phyloP scores from a whole-genome alignment of 2,329 filamentous ascomycete species.

The Aspergillus oerlinghausenensis region DNA sequence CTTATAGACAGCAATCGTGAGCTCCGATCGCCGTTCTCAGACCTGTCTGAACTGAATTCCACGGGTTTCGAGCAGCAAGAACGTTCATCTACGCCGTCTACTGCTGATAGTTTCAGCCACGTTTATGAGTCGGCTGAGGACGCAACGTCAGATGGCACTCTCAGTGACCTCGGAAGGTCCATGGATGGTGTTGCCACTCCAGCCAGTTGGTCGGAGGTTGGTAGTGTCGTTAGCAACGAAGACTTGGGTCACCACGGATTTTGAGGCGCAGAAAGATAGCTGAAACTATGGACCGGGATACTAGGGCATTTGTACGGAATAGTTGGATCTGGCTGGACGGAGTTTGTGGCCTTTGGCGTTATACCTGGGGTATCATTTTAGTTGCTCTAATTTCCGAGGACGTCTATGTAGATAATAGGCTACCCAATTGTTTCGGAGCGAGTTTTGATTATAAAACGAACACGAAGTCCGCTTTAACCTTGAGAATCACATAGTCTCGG shows the following conservation, averaged over 20 bases:
- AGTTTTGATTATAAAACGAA: not conserved
- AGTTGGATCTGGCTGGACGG: not conserved
- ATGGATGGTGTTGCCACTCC: conserved; percentile 33
- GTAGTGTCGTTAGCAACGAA: conserved; percentile 41
- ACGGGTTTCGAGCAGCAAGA: conserved; percentile 13
- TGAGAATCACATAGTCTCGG: not conserved
- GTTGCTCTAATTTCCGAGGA: no score
- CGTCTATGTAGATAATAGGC: no score
- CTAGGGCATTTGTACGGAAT: conserved; percentile 20
- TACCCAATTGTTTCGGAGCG: no score
- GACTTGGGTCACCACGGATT: conserved; percentile 28
- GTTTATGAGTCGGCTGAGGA: conserved; percentile 29
- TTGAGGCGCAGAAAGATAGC: conserved; percentile 12
- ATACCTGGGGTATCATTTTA: no score
- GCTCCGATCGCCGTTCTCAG: conserved; percentile 18
- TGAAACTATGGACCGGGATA: not conserved
- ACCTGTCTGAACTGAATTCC: conserved; percentile 13
- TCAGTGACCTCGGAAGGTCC: conserved; percentile 35
- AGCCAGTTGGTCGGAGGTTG: conserved; percentile 43
- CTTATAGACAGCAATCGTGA: conserved; percentile 16
- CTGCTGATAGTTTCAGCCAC: conserved; percentile 35
- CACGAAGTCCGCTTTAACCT: not conserved
- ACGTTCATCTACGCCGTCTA: conserved; percentile 34
- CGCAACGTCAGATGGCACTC: conserved; percentile 32
- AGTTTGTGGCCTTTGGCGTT: no score